Percentiles rank a stretch among this genome's conserved stretches.
These are phyloP conservation scores for Pseudodiploospora longispora DNA, from an alignment of 2,329 filamentous ascomycete species.

Conservation along the genomic window DNA sequence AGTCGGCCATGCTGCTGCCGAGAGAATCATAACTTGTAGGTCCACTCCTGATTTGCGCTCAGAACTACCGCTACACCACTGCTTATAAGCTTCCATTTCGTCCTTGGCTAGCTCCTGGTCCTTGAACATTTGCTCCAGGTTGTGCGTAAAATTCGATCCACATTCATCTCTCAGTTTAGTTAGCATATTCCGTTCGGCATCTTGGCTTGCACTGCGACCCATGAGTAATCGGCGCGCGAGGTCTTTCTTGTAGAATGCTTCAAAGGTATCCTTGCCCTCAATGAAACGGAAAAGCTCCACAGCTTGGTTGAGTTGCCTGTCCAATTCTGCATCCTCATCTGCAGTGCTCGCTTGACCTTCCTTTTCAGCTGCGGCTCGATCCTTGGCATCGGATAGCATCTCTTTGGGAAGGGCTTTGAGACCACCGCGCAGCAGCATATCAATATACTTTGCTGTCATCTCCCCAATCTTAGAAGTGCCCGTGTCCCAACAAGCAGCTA, in stretches of 20 bases:
- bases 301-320: constrained; percentile 84
- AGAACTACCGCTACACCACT: constrained; percentile 47
- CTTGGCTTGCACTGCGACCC: constrained; percentile 85
- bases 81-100: constrained; percentile 85
- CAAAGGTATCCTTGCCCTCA: constrained; percentile 94
- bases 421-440: constrained; percentile 78
- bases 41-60: constrained; percentile 43
- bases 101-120: constrained; percentile 90
- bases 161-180: constrained; percentile 87
- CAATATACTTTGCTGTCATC: constrained; percentile 97
- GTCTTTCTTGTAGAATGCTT: constrained; percentile 99
- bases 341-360: constrained; percentile 58
- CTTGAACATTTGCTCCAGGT: constrained; percentile 98
- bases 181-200: constrained; percentile 94
- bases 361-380: constrained; percentile 49
- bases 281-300: constrained; percentile 95
- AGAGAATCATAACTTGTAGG: constrained; percentile 82
- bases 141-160: constrained; percentile 89
- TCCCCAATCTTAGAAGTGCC: constrained; percentile 92
- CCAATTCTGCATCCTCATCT: constrained; percentile 87
- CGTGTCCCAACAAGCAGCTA: constrained; percentile 62
- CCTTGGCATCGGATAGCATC: constrained; percentile 54
- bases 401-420: constrained; percentile 71
- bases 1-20: constrained; percentile 83
- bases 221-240: constrained; percentile 83